Evolutionary conservation across 345 rosid genomes (phyloP).

Genomic region (Hibiscus tridactylites): DNA sequence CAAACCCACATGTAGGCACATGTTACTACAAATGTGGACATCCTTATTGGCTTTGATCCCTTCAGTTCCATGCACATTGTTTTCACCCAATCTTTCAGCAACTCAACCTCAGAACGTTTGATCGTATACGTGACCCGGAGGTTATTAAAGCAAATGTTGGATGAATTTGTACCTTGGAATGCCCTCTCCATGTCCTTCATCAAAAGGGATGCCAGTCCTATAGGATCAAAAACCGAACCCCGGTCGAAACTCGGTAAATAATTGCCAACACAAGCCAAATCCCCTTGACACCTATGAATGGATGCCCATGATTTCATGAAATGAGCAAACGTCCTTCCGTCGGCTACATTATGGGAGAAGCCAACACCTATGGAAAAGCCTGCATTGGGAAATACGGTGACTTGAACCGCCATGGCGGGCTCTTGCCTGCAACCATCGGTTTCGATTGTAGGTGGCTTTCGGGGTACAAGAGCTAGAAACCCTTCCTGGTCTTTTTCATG

Average conservation of each 20-base stretch:
- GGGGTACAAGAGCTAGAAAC: conserved; percentile 15
- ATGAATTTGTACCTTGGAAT: not conserved
- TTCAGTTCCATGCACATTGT: conserved; percentile 1
- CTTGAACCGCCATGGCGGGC: conserved; percentile 26
- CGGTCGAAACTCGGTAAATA: conserved; percentile 18
- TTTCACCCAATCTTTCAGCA: conserved; percentile 19
- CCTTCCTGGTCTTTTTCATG: conserved; percentile 12
- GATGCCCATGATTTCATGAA: conserved; percentile 34
- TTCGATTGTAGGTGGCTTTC: not conserved
- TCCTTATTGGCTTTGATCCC: not conserved
- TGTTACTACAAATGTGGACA: not conserved
- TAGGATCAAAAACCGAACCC: conserved; percentile 15
- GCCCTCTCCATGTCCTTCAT: conserved; percentile 17
- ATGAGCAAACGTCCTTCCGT: conserved; percentile 29
- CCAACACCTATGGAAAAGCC: not conserved
- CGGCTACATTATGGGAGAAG: conserved; percentile 32
- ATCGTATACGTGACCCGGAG: conserved; percentile 23
- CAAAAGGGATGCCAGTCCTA: conserved; percentile 18
- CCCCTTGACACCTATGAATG: not conserved
- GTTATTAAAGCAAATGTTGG: not conserved
- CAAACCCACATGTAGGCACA: conserved; percentile 6
- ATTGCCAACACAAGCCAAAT: not conserved
- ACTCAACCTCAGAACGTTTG: conserved; percentile 14
- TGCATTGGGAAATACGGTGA: conserved; percentile 25
- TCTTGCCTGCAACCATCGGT: not conserved